Base-by-base conservation (phyloP, 2,329 filamentous ascomycete species). In the Fusarium palustre region DNA sequence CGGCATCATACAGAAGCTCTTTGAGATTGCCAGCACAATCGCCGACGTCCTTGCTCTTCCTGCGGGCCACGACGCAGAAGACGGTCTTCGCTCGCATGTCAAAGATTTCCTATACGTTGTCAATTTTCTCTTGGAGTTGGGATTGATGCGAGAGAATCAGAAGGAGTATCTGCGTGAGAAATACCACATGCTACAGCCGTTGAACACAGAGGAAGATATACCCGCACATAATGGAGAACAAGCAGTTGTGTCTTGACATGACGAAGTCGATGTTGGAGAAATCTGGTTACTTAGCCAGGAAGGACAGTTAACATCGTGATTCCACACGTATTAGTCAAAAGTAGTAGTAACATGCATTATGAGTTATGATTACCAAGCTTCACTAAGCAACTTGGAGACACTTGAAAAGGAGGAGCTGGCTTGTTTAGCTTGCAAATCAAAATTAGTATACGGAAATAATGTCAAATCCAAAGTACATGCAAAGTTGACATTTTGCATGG, bases 11-110 rank as follows among this genome's bases (percentile, higher is more conserved):
- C 83, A 87, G 64, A 89, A 89, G 72, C 78, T 89, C 7, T 87
- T 89, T 57, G 87, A 89, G 70, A 86, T 89, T 64, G 85, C 86
- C 0, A 87, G 86, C 72, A 88, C 86, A 3, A 85, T 88, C 46
- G 85, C 86, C 11, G 86, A 88, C 66, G 86, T 89, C 3, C 80
- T 88, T 24, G 84, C 85, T 45, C 77, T 87, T 16, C 83, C 84
- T 0, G 79, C 81, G 9, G 80, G 80, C 1, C 80, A 81, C 0
- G 64, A 68, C 25, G 73, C 71, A 11, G 75, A 82, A 6, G 79
- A 83, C 39, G 84, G 85, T 31, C 82, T 82, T 3, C 77, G 79
- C 7, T 78, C 81, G 5, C 79, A 84, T 18, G 82, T 87, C 46
- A 82, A 86, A 55, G 86, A 88, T 66, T 86, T 87, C 62, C 72